phyloP scores from a whole-genome alignment of 305 asterid species.

The Solanum chacoense region DNA sequence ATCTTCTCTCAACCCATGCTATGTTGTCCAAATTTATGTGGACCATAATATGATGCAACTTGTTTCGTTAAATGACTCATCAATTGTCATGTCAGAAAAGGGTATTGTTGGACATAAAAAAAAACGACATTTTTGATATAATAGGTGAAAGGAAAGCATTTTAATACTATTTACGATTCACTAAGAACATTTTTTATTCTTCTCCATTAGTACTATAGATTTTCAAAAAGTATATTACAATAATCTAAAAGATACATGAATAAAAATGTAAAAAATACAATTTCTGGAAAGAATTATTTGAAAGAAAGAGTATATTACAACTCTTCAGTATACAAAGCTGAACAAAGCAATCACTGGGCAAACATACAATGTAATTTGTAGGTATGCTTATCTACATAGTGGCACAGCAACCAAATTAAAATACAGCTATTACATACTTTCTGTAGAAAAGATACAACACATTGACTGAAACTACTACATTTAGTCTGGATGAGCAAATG shows the following conservation, averaged over 20 bases:
- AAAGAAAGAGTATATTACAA: constrained; percentile 2
- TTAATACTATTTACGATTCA: not conserved
- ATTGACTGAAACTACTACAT: not conserved
- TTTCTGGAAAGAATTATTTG: not conserved
- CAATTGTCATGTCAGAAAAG: not conserved
- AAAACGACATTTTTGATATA: not conserved
- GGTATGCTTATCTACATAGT: not conserved
- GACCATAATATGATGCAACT: not conserved
- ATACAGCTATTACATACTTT: not conserved
- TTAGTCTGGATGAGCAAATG: not conserved
- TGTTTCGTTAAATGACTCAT: too few relatives aligned
- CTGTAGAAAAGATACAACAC: constrained; percentile 4
- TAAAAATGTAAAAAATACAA: not conserved
- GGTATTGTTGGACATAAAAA: not conserved
- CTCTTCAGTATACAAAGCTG: not conserved
- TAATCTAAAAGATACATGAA: not conserved
- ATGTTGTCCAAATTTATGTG: not conserved
- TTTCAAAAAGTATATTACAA: not conserved
- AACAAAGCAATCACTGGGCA: not conserved
- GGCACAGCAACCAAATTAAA: not conserved
- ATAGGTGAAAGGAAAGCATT: not conserved
- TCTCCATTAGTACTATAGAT: not conserved
- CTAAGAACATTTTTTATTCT: not conserved
- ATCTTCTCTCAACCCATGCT: not conserved
- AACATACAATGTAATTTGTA: not conserved